Percentiles rank a stretch among this genome's conserved stretches.
phyloP scores from a whole-genome alignment of 2,329 filamentous ascomycete genomes.

The Graphilbum fragrans region DNA sequence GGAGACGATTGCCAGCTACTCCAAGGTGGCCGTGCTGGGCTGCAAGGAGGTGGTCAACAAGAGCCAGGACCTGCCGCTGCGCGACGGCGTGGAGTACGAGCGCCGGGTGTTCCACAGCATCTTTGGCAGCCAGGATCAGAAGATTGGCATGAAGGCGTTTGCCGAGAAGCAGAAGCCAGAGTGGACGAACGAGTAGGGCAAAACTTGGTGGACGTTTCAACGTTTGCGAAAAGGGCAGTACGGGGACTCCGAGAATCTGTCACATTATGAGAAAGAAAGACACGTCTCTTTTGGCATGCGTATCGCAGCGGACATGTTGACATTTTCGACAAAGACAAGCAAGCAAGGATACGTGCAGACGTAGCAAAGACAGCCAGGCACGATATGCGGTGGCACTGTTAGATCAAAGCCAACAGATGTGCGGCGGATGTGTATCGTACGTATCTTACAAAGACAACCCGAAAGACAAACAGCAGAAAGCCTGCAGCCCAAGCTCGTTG shows the following conservation, averaged over 20 bases:
- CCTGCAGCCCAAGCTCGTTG: no score
- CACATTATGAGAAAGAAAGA: not conserved
- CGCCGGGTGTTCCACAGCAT: slow-evolving; percentile 82
- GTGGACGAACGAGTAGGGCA: slow-evolving; percentile 64
- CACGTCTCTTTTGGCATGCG: no score
- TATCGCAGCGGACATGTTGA: no score
- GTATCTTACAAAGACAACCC: no score
- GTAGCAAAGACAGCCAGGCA: no score
- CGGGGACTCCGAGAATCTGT: slow-evolving; percentile 10
- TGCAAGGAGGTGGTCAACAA: slow-evolving; percentile 99
- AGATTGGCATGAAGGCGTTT: slow-evolving; percentile 94
- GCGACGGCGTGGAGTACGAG: slow-evolving; percentile 92
- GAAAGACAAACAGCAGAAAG: no score
- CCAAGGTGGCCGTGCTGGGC: slow-evolving; percentile 74
- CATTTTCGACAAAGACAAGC: no score
- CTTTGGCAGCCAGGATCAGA: slow-evolving; percentile 94
- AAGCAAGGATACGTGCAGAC: no score
- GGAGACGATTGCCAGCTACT: slow-evolving; percentile 79
- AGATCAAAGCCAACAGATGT: no score
- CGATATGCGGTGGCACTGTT: no score
- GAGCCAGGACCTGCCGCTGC: slow-evolving; percentile 79
- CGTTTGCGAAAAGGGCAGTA: slow-evolving; percentile 6
- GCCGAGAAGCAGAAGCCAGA: slow-evolving; percentile 87
- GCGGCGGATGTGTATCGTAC: no score
- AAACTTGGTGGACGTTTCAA: not conserved